Evolutionary conservation across 768 basidiomycete species (phyloP).

Genomic region (Agaricus sinodeliciosus): DNA sequence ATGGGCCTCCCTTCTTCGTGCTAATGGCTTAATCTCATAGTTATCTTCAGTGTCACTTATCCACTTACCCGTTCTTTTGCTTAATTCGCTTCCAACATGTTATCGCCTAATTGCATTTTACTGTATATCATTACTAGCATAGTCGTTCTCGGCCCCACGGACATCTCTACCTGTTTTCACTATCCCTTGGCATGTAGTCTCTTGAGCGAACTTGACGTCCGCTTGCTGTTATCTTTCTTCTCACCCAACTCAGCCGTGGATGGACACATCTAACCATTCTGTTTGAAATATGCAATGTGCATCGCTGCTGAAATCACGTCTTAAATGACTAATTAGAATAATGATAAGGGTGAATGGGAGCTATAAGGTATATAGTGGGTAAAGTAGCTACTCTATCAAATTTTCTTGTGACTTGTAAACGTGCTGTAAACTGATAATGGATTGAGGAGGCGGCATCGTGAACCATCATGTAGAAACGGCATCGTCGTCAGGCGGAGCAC

Average conservation of each 20-base stretch:
- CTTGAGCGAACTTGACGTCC: not conserved
- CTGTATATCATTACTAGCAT: constrained; percentile 3
- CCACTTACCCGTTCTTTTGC: not conserved
- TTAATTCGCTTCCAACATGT: not conserved
- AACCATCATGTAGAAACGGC: not conserved
- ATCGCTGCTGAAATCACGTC: too few species aligned
- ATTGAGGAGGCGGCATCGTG: too few species aligned
- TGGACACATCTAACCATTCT: too few species aligned
- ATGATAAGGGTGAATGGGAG: too few species aligned
- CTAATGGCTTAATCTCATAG: constrained; percentile 35
- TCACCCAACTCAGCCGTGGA: not conserved
- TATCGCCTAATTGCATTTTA: not conserved
- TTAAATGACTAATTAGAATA: too few species aligned
- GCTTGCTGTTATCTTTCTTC: not conserved
- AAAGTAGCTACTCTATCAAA: not conserved
- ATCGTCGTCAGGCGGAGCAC: constrained; percentile 5
- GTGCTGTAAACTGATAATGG: too few species aligned
- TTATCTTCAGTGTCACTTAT: not conserved
- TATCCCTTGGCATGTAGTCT: not conserved
- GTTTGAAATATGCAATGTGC: too few species aligned
- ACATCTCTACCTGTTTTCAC: not conserved
- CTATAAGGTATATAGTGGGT: not conserved
- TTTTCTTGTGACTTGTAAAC: not conserved
- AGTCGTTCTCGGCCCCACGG: constrained; percentile 1
- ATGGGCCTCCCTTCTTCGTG: constrained; percentile 62